Percentiles rank a stretch among this genome's conserved stretches.
Conservation (phyloP, 176 grass and related monocot genomes). For the Zizania latifolia region DNA sequence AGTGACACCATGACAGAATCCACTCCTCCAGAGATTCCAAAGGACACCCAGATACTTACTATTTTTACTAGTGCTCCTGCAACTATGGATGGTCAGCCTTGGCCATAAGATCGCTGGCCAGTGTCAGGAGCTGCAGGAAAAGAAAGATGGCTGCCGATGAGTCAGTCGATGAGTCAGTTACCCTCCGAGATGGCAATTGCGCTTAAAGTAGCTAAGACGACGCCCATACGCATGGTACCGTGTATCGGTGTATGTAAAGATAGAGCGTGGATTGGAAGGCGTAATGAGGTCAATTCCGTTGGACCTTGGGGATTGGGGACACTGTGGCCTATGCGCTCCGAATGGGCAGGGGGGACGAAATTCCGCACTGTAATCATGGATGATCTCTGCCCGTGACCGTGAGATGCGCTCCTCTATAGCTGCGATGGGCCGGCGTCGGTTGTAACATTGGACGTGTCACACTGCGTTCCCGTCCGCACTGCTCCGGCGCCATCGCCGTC, state of each 20-base stretch:
- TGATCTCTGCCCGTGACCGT: neutral
- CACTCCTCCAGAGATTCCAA: conserved; percentile 48
- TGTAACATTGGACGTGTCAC: neutral
- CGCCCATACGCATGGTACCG: neutral
- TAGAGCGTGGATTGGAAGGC: neutral
- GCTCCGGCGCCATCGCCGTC: no score
- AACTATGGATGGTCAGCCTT: conserved; percentile 45
- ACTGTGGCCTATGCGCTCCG: neutral
- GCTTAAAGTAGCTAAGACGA: neutral
- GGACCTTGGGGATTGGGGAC: neutral
- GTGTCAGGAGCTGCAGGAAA: neutral
- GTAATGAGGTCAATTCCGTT: conserved; percentile 8
- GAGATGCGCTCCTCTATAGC: conserved; percentile 20
- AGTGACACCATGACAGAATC: conserved; percentile 39
- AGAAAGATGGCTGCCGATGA: conserved; percentile 4
- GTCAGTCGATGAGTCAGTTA: neutral
- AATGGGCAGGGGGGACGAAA: neutral
- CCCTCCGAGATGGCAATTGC: neutral
- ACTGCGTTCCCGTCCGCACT: no score
- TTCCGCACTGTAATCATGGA: conserved; percentile 1
- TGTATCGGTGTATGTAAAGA: neutral
- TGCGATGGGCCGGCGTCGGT: neutral
- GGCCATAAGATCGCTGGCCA: neutral
- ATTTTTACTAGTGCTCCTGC: conserved; percentile 38
- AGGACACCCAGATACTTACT: conserved; percentile 45